Base-by-base conservation (phyloP, 768 basidiomycete genomes). In the Melanogaster broomeanus region DNA sequence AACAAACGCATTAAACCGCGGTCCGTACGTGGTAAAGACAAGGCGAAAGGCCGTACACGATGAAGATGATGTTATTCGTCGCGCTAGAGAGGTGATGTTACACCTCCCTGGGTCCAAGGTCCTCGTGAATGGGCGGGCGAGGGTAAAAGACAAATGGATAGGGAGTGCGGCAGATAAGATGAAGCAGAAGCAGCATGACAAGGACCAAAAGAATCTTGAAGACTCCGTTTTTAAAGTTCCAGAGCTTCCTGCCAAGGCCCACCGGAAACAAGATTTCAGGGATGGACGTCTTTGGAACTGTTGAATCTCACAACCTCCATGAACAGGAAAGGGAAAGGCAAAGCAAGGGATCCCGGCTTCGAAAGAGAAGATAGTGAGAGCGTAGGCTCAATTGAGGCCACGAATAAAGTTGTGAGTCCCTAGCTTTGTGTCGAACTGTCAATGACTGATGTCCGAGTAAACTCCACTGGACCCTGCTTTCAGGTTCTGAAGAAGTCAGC, bases 401-500 rank as follows among this genome's bases (percentile, higher is more conserved):
- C 74, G 6, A 88, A 87, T 61, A 88, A 84, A 65, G 76, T 75
- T 54, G 87, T 87, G 55, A 59, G 77, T 66, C 18, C 18, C 44
- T 19, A n/a, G 11, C 19, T 21, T 37, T 28, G 22, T 27, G 24
- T n/a, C 13, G 42, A 11, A 35, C 49, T 28, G 40, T 9, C 24
- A 12, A 15, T 21, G 18, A n/a, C 22, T 5, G 21, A 2, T 25
- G 19, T 52, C 15, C 1, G 24, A 7, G 19, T 25, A 21, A 44
- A 18, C 11, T 40, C 19, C 24, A 16, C 25, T 22, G 19, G 9
- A 16, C 7, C 33, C 16, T n/a, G 19, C 22, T 13, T 19, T 4
- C 46, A 76, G 78, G 62, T 69, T 37, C 57, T 80, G 22, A 79
- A 79, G 64, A 70, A 67, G 45, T 57, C 69, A 21, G 65, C 73